Percentiles rank a stretch among this genome's conserved stretches.
These are phyloP conservation scores for Tuber indicum DNA, from an alignment of 495 filamentous ascomycete species.

Conservation along the genomic window DNA sequence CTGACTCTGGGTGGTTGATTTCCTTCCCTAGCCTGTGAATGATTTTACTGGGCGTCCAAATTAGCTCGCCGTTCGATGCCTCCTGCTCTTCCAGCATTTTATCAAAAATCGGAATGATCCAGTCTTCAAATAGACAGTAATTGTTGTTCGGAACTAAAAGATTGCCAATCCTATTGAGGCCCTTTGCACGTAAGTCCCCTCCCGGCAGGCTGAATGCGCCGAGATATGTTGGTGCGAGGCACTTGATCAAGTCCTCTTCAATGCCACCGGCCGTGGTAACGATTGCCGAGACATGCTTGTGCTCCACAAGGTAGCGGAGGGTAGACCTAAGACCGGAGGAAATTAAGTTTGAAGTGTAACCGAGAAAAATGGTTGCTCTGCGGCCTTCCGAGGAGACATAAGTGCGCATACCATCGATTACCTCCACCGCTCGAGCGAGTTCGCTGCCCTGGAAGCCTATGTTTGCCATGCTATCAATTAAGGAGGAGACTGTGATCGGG, in stretches of 20 bases:
- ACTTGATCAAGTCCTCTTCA: constrained; percentile 98
- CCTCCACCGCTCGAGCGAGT: constrained; percentile 72
- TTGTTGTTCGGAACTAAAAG: constrained; percentile 94
- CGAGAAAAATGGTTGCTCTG: constrained; percentile 86
- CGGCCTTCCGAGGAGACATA: constrained; percentile 67
- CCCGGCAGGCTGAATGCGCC: constrained; percentile 72
- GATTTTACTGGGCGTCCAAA: constrained; percentile 87
- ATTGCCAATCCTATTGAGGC: constrained; percentile 93
- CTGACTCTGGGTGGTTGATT: constrained; percentile 80
- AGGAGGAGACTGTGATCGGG: constrained; percentile 73
- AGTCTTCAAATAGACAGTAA: constrained; percentile 96
- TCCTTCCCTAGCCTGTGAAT: constrained; percentile 81
- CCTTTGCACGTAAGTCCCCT: constrained; percentile 66
- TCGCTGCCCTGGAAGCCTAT: constrained; percentile 92
- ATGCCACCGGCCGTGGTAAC: constrained; percentile 96
- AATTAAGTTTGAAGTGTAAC: constrained; percentile 94
- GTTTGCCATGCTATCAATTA: constrained; percentile 70
- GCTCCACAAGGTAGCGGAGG: constrained; percentile 83
- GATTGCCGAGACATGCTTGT: constrained; percentile 81
- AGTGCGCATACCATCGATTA: constrained; percentile 88
- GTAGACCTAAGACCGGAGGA: constrained; percentile 90
- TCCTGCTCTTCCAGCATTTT: constrained; percentile 90
- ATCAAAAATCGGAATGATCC: constrained; percentile 87
- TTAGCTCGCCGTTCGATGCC: constrained; percentile 55
- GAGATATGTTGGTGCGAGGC: constrained; percentile 85